Base-by-base conservation (phyloP, 352 stramenopile genomes). In the Phytophthora sp. region DNA sequence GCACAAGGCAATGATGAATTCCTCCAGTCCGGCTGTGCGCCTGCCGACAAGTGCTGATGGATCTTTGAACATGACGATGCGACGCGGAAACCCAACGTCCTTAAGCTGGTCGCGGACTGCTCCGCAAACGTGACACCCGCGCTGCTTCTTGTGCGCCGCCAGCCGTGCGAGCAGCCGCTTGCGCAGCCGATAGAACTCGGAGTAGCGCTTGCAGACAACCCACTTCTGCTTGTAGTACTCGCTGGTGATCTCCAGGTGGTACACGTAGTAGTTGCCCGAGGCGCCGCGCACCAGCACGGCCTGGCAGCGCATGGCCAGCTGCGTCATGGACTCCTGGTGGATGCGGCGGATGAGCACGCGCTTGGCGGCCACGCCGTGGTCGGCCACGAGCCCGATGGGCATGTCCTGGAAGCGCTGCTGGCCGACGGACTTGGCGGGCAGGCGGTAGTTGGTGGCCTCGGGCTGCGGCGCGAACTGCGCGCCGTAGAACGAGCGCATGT, bases 181-280 rank as follows among this genome's bases (percentile, higher is more conserved):
- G 49, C 87, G 87, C 17, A 95, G 65, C 5, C 87, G 82, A 53
- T 95, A 86, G 60, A 95, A 89, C 63, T 95, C 87, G 18, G 87
- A 95, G 67, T 92, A 95, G 39, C 87, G 84, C 65, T 95, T 92
- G 77, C 87, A 95, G 11, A 92, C 87, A 57, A 95, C 79, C 87
- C 87, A 95, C 60, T 91, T 91, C 58, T 95, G 87, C 60, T 93
- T 92, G 82, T 95, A 95, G 62, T 80, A 95, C 51, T 95, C 87
- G 66, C 84, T 92, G 17, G 87, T 91, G 72, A 95, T 91, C 61
- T 92, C 86, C 27, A 95, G 28, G 61, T 95, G 87, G 62, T 95
- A 95, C 4, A 90, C 84, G 58, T 89, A 91, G 72, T 95, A 95
- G 57, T 70, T 89, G 31, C 82, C 83, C 6, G 87, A 91, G 3